phyloP scores from a whole-genome alignment of 176 grass and related monocot species.

The Olyra latifolia region DNA sequence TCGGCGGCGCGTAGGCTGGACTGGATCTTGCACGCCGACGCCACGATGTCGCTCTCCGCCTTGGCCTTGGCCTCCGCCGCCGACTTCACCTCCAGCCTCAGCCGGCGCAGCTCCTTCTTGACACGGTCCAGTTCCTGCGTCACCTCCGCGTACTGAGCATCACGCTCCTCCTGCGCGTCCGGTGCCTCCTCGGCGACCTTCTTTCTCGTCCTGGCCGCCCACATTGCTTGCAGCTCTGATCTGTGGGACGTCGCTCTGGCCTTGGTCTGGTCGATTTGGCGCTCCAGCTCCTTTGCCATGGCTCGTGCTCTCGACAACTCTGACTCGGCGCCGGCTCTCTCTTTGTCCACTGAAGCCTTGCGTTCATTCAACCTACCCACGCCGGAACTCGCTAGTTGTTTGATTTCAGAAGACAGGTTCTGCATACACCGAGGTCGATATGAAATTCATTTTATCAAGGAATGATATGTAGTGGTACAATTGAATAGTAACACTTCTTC shows the following conservation, averaged over 20 bases:
- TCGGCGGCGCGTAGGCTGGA: conserved; percentile 47
- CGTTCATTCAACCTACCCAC: conserved; percentile 46
- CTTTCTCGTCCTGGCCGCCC: background rate
- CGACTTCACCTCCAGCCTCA: conserved; percentile 55
- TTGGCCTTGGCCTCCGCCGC: conserved; percentile 63
- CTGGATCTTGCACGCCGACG: conserved; percentile 49
- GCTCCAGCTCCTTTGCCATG: conserved; percentile 45
- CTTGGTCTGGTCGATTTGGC: conserved; percentile 59
- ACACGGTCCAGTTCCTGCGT: conserved; percentile 51
- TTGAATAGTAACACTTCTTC: conserved; percentile 6
- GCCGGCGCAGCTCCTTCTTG: conserved; percentile 59
- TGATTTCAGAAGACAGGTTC: conserved; percentile 45
- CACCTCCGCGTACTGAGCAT: conserved; percentile 41
- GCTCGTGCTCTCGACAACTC: conserved; percentile 47
- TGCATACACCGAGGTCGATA: background rate
- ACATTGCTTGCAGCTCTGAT: conserved; percentile 20
- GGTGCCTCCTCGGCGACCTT: background rate
- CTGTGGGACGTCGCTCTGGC: conserved; percentile 40
- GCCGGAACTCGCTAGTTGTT: conserved; percentile 45
- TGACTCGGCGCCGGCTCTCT: conserved; percentile 53
- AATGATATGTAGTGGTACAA: background rate
- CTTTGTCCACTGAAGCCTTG: conserved; percentile 50
- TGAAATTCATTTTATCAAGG: background rate
- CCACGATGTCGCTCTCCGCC: conserved; percentile 74
- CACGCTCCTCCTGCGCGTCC: background rate